Conservation (phyloP, 208 protist species). For the Angomonas deanei region DNA sequence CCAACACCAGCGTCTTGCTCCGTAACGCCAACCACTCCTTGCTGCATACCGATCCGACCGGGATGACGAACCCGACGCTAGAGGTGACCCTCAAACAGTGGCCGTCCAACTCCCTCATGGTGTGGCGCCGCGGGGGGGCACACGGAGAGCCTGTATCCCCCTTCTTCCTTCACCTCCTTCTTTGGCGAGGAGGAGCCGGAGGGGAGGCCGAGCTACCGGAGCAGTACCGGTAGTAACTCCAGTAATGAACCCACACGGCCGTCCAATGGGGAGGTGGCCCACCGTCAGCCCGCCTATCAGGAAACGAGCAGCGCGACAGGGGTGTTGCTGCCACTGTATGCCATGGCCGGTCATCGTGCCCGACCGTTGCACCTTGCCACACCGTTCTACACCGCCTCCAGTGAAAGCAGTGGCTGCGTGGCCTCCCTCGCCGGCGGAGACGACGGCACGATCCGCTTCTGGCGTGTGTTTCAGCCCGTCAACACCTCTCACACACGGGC, state of each 20-base stretch:
- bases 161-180: constrained; percentile 14
- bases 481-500: background rate
- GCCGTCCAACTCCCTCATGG: constrained; percentile 18
- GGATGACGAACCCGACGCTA: background rate
- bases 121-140: constrained; percentile 22
- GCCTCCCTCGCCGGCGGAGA: constrained; percentile 60
- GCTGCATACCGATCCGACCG: background rate
- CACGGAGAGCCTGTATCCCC: too few species aligned
- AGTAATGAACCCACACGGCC: background rate
- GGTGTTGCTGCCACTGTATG: constrained; percentile 25
- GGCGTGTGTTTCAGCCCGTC: constrained; percentile 50
- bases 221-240: background rate
- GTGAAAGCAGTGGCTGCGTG: constrained; percentile 23
- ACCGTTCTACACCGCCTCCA: constrained; percentile 24
- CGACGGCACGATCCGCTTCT: constrained; percentile 75
- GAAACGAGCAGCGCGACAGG: background rate
- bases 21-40: background rate
- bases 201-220: background rate
- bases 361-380: constrained; percentile 57
- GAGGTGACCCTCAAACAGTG: constrained; percentile 8
- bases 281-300: background rate
- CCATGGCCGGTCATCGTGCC: constrained; percentile 56
- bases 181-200: constrained; percentile 11
- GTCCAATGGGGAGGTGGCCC: background rate
- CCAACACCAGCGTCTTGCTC: background rate